A percentile compares a stretch with the other conserved stretches of the same genome.
These are phyloP conservation scores for Penicillium sclerotigenum DNA, from an alignment of 2,329 filamentous ascomycete species.

Conservation along the genomic window DNA sequence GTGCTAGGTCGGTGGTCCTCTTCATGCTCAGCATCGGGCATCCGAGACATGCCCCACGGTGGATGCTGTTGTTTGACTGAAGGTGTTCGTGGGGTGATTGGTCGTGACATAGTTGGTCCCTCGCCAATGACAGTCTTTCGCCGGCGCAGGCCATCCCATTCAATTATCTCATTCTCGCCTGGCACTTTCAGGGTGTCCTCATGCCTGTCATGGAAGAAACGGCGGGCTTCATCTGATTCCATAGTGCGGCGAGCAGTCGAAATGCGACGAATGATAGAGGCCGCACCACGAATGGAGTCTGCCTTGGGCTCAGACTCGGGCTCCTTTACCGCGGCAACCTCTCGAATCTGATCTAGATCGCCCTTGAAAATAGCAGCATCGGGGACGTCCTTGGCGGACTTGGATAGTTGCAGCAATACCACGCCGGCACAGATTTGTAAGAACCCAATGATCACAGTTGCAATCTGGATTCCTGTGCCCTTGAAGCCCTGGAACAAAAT, in stretches of 20 bases:
- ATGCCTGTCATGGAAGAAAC: constrained; percentile 74
- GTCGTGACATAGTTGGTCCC: constrained; percentile 40
- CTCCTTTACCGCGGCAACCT: constrained; percentile 91
- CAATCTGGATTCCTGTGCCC: constrained; percentile 73
- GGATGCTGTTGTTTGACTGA: constrained; percentile 59
- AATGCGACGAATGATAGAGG: constrained; percentile 79
- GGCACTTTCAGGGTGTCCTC: constrained; percentile 70
- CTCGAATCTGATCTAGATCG: constrained; percentile 90
- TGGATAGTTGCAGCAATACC: constrained; percentile 89
- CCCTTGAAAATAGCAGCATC: constrained; percentile 89
- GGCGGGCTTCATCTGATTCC: constrained; percentile 74
- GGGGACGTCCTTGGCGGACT: constrained; percentile 95
- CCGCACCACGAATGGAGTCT: constrained; percentile 88
- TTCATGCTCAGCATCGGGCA: constrained; percentile 65
- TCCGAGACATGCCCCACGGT: constrained; percentile 81
- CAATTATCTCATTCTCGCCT: constrained; percentile 73
- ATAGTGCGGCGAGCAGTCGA: constrained; percentile 72
- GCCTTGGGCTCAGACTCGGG: constrained; percentile 96
- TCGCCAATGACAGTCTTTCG: constrained; percentile 58
- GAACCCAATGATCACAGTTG: constrained; percentile 90
- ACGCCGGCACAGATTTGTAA: constrained; percentile 91
- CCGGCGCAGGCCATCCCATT: constrained; percentile 88
- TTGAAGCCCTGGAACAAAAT: constrained; percentile 94
- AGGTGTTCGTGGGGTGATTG: constrained; percentile 38
- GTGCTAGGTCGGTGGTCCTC: constrained; percentile 32